Conservation (phyloP, 306 rosid genomes). For the Lathyrus aphaca region DNA sequence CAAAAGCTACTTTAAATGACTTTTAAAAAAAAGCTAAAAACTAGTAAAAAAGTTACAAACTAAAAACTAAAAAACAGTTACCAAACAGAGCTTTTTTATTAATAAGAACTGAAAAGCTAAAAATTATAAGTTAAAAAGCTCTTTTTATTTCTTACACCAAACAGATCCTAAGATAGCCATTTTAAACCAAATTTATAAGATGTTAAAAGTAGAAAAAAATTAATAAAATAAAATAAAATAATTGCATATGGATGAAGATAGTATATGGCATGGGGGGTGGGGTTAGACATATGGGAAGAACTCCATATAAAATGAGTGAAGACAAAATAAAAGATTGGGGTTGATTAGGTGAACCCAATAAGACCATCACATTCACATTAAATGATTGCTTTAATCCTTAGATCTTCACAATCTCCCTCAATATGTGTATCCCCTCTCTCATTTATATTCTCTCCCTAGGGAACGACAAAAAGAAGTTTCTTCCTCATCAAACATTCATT, state of each 20-base stretch:
- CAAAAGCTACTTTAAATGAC: too few relatives aligned
- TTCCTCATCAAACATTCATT: constrained; percentile 29
- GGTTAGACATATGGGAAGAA: neutral
- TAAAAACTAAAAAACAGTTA: too few relatives aligned
- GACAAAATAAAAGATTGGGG: constrained; percentile 44
- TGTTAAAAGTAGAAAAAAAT: too few relatives aligned
- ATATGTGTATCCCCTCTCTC: constrained; percentile 29
- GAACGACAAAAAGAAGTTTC: constrained; percentile 49
- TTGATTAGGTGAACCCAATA: constrained; percentile 57
- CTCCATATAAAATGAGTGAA: constrained; percentile 34
- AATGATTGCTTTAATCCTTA: constrained; percentile 55
- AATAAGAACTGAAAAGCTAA: too few relatives aligned
- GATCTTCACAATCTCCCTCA: constrained; percentile 65
- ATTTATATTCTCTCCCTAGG: constrained; percentile 26
- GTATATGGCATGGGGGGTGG: neutral
- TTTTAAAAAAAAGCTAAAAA: too few relatives aligned
- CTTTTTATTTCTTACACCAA: too few relatives aligned
- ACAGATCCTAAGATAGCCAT: too few relatives aligned
- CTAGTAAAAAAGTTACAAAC: too few relatives aligned
- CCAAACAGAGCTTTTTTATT: too few relatives aligned
- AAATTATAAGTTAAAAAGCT: too few relatives aligned
- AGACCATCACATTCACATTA: constrained; percentile 59
- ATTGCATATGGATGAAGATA: neutral
- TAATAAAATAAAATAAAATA: neutral
- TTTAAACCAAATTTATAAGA: too few relatives aligned